phyloP scores from a whole-genome alignment of 352 stramenopile species.

The Pythium phragmitis region DNA sequence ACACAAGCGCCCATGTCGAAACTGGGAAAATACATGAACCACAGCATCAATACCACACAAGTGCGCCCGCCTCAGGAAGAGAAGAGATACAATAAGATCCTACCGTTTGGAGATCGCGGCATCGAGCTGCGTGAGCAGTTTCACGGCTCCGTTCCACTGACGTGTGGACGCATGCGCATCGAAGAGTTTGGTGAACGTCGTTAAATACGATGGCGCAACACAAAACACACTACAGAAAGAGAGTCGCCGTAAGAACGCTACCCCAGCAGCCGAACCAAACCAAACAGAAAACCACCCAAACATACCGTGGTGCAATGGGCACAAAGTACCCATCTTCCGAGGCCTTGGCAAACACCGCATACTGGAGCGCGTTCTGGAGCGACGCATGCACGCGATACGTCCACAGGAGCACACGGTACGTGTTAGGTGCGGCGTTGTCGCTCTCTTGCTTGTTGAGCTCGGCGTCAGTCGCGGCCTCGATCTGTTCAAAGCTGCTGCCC shows the following conservation, averaged over 20 bases:
- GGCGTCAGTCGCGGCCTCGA: conserved; percentile 57
- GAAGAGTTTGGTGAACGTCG: conserved; percentile 75
- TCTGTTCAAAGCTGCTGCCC: conserved; percentile 64
- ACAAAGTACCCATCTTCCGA: conserved; percentile 83
- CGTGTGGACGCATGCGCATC: conserved; percentile 51
- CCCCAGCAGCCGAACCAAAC: conserved; percentile 2
- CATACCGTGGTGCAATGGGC: conserved; percentile 69
- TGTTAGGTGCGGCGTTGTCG: conserved; percentile 68
- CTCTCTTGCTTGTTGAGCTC: conserved; percentile 69
- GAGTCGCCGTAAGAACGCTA: not conserved
- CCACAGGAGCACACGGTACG: conserved; percentile 75
- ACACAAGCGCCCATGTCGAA: conserved; percentile 81
- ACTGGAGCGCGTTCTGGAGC: conserved; percentile 69
- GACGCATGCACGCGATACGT: conserved; percentile 77
- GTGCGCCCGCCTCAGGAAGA: too few species aligned
- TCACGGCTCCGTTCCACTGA: conserved; percentile 71
- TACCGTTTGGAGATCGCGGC: conserved; percentile 63
- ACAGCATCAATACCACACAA: not conserved
- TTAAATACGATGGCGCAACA: conserved; percentile 75
- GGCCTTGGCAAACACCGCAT: conserved; percentile 75
- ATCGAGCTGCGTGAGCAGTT: conserved; percentile 73
- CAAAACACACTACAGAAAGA: conserved; percentile 60
- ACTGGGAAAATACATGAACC: conserved; percentile 25
- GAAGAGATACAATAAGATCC: not conserved
- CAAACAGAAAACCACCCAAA: not conserved